Percentiles rank a stretch among this genome's conserved stretches.
phyloP scores from a whole-genome alignment of 805 yeast genomes.

The Barnettozyma sp. region DNA sequence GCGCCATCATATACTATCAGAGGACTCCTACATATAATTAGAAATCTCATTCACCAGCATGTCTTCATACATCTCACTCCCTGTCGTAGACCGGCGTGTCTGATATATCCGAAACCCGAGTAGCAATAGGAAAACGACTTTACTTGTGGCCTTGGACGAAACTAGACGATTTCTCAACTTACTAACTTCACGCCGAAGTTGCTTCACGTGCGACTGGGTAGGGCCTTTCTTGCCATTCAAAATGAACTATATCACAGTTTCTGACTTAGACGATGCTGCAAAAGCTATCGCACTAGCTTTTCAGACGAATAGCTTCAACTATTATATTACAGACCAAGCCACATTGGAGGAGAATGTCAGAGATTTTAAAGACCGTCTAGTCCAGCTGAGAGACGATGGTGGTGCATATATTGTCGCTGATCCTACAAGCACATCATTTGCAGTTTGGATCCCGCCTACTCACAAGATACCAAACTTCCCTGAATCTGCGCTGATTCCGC shows the following conservation, averaged over 20 bases:
- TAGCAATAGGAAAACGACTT: no score
- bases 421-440: slow-evolving; percentile 9
- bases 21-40: no score
- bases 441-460: slow-evolving; percentile 21
- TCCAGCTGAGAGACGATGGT: slow-evolving; percentile 10
- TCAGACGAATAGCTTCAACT: slow-evolving; percentile 16
- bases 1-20: no score
- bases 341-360: slow-evolving; percentile 13
- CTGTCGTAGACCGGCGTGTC: no score
- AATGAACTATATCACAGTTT: slow-evolving; percentile 1
- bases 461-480: slow-evolving; percentile 5
- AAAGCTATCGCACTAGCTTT: slow-evolving; percentile 18
- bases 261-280: slow-evolving; percentile 13
- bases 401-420: slow-evolving; percentile 14
- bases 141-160: no score
- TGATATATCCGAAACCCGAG: no score
- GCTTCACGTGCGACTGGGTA: no score
- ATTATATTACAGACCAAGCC: slow-evolving; percentile 11
- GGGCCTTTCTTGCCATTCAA: no score
- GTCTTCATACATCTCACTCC: no score
- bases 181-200: no score
- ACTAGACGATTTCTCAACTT: no score
- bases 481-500: slow-evolving; percentile 2
- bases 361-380: slow-evolving; percentile 13
- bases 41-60: no score